Percentiles rank a stretch among this genome's conserved stretches.
Evolutionary conservation across 169 alveolate genomes (phyloP).

Genomic region (Plasmodium ovale): DNA sequence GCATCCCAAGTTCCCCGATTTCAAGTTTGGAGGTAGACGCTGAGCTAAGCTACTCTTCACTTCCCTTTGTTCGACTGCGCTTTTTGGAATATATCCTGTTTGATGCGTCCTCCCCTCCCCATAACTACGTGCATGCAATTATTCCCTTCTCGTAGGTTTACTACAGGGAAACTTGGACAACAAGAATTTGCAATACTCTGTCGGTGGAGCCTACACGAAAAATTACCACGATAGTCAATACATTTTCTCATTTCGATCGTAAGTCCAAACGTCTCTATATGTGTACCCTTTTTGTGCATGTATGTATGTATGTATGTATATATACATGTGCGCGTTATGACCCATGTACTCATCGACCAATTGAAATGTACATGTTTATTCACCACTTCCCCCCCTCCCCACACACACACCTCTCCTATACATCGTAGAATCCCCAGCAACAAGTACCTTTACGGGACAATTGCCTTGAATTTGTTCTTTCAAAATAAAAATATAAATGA

Average conservation of each 20-base stretch:
- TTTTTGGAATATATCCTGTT: slow-evolving; percentile 1
- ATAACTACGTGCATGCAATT: background rate
- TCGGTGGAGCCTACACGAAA: slow-evolving; percentile 58
- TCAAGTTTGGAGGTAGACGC: slow-evolving; percentile 46
- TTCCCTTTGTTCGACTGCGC: background rate
- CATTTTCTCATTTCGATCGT: slow-evolving; percentile 61
- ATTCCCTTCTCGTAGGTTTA: background rate
- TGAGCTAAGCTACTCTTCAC: background rate
- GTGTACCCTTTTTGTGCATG: no score
- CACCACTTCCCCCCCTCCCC: background rate
- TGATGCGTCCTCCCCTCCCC: background rate
- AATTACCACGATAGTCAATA: slow-evolving; percentile 21
- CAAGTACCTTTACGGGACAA: slow-evolving; percentile 28
- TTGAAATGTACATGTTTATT: background rate
- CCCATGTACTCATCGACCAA: background rate
- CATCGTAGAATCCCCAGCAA: slow-evolving; percentile 34
- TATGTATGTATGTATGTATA: background rate
- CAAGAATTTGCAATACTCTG: slow-evolving; percentile 41
- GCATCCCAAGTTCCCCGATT: slow-evolving; percentile 32
- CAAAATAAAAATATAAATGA: slow-evolving; percentile 48
- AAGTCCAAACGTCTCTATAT: background rate
- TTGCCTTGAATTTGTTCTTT: slow-evolving; percentile 41
- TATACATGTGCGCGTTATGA: background rate
- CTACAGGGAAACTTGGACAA: slow-evolving; percentile 42
- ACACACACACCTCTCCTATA: background rate